Conservation (phyloP, 257 asterid species). For the Handroanthus guayacan region DNA sequence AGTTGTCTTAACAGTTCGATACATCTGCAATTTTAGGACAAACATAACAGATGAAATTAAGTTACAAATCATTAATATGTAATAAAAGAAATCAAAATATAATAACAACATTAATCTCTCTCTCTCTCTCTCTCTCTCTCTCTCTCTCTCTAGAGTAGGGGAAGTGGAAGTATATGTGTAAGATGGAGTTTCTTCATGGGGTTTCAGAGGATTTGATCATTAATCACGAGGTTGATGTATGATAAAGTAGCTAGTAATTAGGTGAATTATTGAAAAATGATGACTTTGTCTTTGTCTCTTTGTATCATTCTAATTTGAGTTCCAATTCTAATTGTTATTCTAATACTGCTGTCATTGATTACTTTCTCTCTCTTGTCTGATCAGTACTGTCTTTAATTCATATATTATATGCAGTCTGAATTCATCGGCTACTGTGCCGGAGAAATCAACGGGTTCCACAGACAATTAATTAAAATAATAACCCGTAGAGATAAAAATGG, state of each 20-base stretch:
- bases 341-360: slow-evolving; percentile 23
- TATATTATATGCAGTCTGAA: slow-evolving; percentile 61
- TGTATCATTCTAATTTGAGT: slow-evolving; percentile 17
- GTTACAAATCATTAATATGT: slow-evolving; percentile 7
- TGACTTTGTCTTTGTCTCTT: slow-evolving; percentile 71
- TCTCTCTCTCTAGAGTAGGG: neutral
- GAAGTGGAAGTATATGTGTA: slow-evolving; percentile 35
- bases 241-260: slow-evolving; percentile 53
- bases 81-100: slow-evolving; percentile 24
- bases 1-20: slow-evolving; percentile 93
- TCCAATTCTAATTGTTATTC: neutral
- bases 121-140: slow-evolving; percentile 1
- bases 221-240: slow-evolving; percentile 86
- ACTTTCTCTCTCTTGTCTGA: slow-evolving; percentile 41
- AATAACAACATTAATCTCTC: neutral
- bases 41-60: slow-evolving; percentile 4
- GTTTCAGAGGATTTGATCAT: slow-evolving; percentile 54
- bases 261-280: slow-evolving; percentile 80
- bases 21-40: slow-evolving; percentile 75
- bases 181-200: slow-evolving; percentile 38
- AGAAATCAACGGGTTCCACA: slow-evolving; percentile 61
- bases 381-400: slow-evolving; percentile 45
- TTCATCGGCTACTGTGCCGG: slow-evolving; percentile 93
- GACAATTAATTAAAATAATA: slow-evolving; percentile 36
- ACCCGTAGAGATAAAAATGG: slow-evolving; percentile 29